These are phyloP conservation scores for Panus rudis DNA, from an alignment of 768 basidiomycete species.

Conservation along the genomic window DNA sequence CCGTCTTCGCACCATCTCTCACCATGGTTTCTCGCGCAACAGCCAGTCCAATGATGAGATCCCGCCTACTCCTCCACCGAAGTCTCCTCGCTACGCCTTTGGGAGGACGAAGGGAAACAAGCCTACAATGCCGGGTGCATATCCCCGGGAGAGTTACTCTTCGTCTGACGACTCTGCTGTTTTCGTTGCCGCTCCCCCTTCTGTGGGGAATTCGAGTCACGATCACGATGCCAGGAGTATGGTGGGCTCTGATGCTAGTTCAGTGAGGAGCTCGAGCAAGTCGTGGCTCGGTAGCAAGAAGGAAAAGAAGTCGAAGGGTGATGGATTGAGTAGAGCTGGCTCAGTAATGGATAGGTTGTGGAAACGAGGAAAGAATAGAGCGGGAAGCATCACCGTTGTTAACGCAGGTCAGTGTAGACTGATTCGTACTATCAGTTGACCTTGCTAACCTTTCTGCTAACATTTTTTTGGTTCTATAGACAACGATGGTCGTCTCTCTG, in stretches of 20 bases:
- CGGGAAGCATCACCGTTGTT: neutral
- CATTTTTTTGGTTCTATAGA: too few species aligned
- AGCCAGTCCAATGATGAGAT: slow-evolving; percentile 1
- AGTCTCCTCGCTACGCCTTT: neutral
- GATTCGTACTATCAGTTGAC: neutral
- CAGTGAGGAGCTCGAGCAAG: slow-evolving; percentile 26
- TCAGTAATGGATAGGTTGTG: slow-evolving; percentile 6
- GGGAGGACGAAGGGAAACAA: slow-evolving; percentile 20
- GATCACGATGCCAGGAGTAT: slow-evolving; percentile 7
- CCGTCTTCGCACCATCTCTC: too few species aligned
- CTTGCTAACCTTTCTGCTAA: too few species aligned
- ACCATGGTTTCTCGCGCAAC: too few species aligned
- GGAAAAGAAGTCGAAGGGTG: neutral
- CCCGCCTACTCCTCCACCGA: neutral
- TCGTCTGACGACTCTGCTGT: slow-evolving; percentile 67
- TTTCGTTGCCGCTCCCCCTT: slow-evolving; percentile 43
- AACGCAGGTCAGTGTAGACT: neutral
- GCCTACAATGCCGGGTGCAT: slow-evolving; percentile 32
- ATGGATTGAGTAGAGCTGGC: slow-evolving; percentile 17
- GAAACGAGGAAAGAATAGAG: neutral
- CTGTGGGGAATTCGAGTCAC: slow-evolving; percentile 2
- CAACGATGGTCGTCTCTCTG: neutral
- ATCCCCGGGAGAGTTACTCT: slow-evolving; percentile 51
- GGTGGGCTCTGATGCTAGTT: slow-evolving; percentile 21
- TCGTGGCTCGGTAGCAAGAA: slow-evolving; percentile 20